Base-by-base conservation (phyloP, 768 basidiomycete species). In the Leucosporidium creatinivorum region DNA sequence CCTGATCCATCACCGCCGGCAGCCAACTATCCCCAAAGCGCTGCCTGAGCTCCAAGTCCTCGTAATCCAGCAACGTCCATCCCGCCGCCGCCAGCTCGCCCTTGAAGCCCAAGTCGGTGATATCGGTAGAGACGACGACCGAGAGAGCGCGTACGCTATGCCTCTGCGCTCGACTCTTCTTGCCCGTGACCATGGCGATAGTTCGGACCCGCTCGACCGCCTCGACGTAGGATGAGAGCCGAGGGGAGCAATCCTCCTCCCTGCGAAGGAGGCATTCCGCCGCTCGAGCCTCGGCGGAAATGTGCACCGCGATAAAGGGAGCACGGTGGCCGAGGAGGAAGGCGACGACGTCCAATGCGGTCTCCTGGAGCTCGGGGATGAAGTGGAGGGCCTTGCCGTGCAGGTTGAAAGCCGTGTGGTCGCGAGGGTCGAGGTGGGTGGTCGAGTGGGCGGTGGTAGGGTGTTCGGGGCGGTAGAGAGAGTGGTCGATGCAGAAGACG, bases 361-460 rank as follows among this genome's bases (percentile, higher is more conserved):
- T 56, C 7, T 72, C 70, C 54, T 50, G 28, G 26, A 72, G 30
- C 23, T 67, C 67, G 31, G 63, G 64, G n/a, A 62, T 59, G 30
- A 71, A 71, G 61, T 63, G 62, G 23, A 72, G 64, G 61, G 63
- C 62, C 44, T 58, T 52, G 54, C 70, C 70, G 58, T 68, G 67
- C n/a, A 58, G 60, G 61, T 65, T 61, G 49, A 68, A 72, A 1
- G 70, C 70, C 18, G 70, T 65, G 61, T 72, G 70, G 39, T 72
- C 70, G 28, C 65, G 65, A 23, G 66, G 70, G 67, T 72, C 70
- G 70, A 72, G 67, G 67, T 72, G 70, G 26, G 67, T 62, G 19
- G 63, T 65, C 30, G 63, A 58, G 60, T 67, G 66, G 30, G 39
- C 60, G 4, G 63, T 62, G 50, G 70, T 68, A 18, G 66, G 61